Evolutionary conservation across 2,329 filamentous ascomycete species (phyloP).

Genomic region (Pseudogymnoascus verrucosus): DNA sequence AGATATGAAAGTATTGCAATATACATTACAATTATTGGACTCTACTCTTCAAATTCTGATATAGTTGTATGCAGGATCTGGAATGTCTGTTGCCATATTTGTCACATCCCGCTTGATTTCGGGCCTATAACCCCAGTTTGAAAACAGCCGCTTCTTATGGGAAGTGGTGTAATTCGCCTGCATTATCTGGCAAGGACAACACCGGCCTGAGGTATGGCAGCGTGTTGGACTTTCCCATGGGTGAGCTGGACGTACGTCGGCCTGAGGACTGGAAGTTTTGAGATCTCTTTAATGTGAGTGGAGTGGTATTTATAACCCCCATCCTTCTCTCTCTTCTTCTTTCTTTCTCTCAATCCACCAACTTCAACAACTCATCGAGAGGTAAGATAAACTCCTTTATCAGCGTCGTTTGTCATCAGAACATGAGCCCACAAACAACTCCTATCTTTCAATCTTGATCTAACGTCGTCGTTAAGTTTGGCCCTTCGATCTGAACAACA

Average conservation of each 20-base stretch:
- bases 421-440: background rate
- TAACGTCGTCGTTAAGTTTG: background rate
- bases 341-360: background rate
- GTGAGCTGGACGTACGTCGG: background rate
- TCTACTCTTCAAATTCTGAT: background rate
- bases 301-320: background rate
- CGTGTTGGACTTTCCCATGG: background rate
- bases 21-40: background rate
- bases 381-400: background rate
- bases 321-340: background rate
- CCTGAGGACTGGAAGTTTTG: background rate
- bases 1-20: background rate
- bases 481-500: background rate
- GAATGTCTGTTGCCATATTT: background rate
- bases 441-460: background rate
- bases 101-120: background rate
- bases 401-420: background rate
- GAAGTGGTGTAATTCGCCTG: background rate
- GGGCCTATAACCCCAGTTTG: background rate
- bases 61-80: background rate
- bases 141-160: background rate
- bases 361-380: background rate
- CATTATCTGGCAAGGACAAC: background rate
- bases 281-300: background rate
- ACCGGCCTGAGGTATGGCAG: background rate